Evolutionary conservation across 768 basidiomycete genomes (phyloP), one percentile per base, ranked within the genome.

Genomic region (Boletus sensibilis): DNA sequence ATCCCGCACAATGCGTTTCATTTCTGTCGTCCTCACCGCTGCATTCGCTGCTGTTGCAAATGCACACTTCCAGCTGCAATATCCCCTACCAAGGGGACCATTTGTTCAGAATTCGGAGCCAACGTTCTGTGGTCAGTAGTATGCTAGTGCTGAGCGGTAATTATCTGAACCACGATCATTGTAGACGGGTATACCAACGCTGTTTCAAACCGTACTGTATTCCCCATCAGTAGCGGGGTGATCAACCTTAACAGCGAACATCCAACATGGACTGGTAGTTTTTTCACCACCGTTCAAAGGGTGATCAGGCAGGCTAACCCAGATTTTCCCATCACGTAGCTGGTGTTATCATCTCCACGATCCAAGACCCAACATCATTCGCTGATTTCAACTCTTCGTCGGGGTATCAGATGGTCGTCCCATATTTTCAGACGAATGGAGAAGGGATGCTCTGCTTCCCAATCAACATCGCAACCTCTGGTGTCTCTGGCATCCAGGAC

Each of bases 31-130:
- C 54, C 34, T 81, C 54, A 53, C 82, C 27, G 65, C 72, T 37
- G 63, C 69, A 35, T 68, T 81, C 23, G 71, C 75, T 14, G 64
- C 78, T 34, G 68, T 74, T 40, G 84, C 76, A 31, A 75, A 74
- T 46, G 91, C 90, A 9, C 92, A 95, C 71, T 94, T 94, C 74
- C 86, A 88, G 61, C 76, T 94, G 41, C 81, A 86, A 64, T 93
- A 82, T 69, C 93, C 92, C 18, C 61, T 76, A 1, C 85, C 90
- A 12, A 79, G 92, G 45, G 93, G 92, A 2, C 67, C 62, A 0
- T 94, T 94, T 68, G 78, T 78, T 52, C 79, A 85, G 53, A 73
- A 79, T 50, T 63, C 76, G 16, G 87, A 90, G 60, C 75, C 78
- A 13, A 72, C 64, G 2, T 88, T 90, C 66, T 92, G 92, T 65